Evolutionary conservation across 139 green algal species (phyloP).

Genomic region (Axilococcus clingmanii): DNA sequence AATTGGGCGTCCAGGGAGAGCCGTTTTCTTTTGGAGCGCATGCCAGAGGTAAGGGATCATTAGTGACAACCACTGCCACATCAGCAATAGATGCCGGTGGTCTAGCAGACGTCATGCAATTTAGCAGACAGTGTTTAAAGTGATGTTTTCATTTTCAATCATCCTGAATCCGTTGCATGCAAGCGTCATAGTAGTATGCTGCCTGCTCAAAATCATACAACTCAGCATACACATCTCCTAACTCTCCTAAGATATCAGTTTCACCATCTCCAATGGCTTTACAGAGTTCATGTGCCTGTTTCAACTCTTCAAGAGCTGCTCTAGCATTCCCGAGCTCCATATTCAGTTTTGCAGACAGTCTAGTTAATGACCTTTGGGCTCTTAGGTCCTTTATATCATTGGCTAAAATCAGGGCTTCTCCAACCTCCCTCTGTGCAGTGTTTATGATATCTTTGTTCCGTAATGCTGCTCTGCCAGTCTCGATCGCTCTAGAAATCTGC

Average conservation of each 20-base stretch:
- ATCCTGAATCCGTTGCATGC: constrained; percentile 19
- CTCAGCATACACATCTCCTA: constrained; percentile 32
- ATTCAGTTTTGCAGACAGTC: constrained; percentile 4
- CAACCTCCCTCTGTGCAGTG: constrained; percentile 1
- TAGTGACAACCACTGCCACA: neutral
- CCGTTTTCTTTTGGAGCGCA: constrained; percentile 22
- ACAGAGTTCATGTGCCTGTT: constrained; percentile 19
- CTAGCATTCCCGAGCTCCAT: constrained; percentile 3
- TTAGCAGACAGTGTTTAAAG: constrained; percentile 16
- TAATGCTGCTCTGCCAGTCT: constrained; percentile 4
- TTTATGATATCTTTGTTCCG: neutral
- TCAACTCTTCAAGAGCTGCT: constrained; percentile 12
- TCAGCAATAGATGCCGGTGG: constrained; percentile 23
- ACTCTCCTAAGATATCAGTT: constrained; percentile 25
- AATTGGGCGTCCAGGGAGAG: constrained; percentile 1
- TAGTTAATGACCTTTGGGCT: constrained; percentile 25
- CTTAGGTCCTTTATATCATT: constrained; percentile 19
- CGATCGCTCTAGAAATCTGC: constrained; percentile 4
- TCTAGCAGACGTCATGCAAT: constrained; percentile 12
- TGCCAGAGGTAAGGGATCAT: neutral
- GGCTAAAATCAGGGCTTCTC: constrained; percentile 14
- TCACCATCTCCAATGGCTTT: constrained; percentile 14
- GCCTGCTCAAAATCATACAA: constrained; percentile 27
- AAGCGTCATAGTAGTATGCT: constrained; percentile 28
- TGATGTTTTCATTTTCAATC: constrained; percentile 1